Conservation (phyloP, 2,329 filamentous ascomycete genomes). For the Penicillium palitans region DNA sequence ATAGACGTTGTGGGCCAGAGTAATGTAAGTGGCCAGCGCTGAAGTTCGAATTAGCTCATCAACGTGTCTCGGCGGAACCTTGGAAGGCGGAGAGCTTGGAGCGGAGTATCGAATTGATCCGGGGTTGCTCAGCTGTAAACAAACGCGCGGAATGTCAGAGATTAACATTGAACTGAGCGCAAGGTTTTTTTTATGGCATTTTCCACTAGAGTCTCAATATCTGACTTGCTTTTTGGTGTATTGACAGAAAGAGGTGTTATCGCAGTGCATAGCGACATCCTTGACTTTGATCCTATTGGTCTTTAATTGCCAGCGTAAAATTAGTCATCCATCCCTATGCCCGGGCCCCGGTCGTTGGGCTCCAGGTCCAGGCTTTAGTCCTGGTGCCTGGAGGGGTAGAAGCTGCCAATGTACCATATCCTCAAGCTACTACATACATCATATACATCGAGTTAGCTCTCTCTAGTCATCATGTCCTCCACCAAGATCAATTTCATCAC, state of each 20-base stretch:
- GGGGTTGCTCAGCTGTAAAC: conserved; percentile 2
- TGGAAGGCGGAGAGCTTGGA: conserved; percentile 33
- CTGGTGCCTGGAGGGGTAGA: background rate
- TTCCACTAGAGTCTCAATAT: background rate
- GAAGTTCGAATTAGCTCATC: conserved; percentile 12
- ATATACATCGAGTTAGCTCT: too few species aligned
- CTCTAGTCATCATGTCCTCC: background rate
- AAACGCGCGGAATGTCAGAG: background rate
- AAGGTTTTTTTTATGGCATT: background rate
- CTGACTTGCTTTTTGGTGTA: background rate
- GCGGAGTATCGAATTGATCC: conserved; percentile 26
- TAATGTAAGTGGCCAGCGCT: conserved; percentile 18
- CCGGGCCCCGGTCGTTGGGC: background rate
- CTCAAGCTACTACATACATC: background rate
- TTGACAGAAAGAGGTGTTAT: background rate
- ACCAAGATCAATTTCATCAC: background rate
- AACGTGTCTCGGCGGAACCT: conserved; percentile 21
- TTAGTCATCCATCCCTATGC: background rate
- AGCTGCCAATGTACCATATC: background rate
- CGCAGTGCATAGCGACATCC: background rate
- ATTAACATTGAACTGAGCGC: background rate
- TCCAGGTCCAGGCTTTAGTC: background rate
- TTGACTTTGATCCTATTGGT: background rate
- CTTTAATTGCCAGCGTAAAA: background rate
- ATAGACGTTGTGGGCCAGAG: conserved; percentile 6